Evolutionary conservation across 345 rosid genomes (phyloP).

Genomic region (Sisymbrium altissimum): DNA sequence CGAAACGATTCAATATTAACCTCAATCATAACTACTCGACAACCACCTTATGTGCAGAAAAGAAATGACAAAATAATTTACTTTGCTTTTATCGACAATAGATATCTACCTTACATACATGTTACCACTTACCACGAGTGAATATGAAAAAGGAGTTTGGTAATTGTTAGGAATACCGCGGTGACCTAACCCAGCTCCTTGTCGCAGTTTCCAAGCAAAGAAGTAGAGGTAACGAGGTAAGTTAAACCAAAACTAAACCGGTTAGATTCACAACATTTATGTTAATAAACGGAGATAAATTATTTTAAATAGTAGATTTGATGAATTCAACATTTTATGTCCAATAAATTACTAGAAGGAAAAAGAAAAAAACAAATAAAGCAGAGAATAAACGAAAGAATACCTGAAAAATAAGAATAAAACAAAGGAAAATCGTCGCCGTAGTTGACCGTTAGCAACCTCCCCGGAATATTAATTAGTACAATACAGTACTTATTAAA

Average conservation of each 20-base stretch:
- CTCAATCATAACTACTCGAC: not conserved
- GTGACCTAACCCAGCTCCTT: not conserved
- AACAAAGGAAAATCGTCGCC: constrained; percentile 9
- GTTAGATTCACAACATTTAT: not conserved
- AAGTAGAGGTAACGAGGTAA: not conserved
- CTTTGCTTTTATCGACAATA: not conserved
- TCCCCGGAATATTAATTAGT: not conserved
- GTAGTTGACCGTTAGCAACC: constrained; percentile 29
- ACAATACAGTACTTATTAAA: not conserved
- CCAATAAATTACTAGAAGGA: not conserved
- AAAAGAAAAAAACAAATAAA: not conserved
- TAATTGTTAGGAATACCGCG: not conserved
- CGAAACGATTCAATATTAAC: not conserved
- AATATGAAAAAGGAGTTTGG: not conserved
- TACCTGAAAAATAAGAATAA: not conserved
- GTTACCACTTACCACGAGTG: not conserved
- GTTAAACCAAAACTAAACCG: not conserved
- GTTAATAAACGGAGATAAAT: not conserved
- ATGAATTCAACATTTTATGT: not conserved
- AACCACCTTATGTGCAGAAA: not conserved
- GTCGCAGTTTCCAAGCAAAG: not conserved
- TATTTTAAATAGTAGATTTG: not conserved
- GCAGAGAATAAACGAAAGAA: constrained; percentile 5
- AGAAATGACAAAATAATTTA: not conserved
- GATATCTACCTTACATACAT: no score